Evolutionary conservation across 345 rosid species (phyloP).

Genomic region (Sonneratia caseolaris): DNA sequence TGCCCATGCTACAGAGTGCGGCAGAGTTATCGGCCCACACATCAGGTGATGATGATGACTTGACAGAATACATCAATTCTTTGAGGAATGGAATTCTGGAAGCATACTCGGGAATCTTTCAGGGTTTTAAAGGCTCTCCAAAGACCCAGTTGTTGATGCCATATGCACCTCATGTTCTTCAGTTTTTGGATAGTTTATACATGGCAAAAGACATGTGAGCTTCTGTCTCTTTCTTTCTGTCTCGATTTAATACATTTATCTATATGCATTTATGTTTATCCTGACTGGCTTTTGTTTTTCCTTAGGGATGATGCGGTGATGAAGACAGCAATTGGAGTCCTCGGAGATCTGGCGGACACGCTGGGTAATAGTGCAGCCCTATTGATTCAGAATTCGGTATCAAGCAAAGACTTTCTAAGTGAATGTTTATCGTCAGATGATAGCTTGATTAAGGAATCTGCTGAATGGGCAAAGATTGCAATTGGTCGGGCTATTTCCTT

Average conservation of each 20-base stretch:
- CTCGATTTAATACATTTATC: neutral
- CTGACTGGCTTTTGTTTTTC: slow-evolving; percentile 1
- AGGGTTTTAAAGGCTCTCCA: slow-evolving; percentile 40
- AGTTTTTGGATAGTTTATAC: slow-evolving; percentile 38
- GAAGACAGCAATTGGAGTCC: slow-evolving; percentile 51
- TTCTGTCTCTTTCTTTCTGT: slow-evolving; percentile 1
- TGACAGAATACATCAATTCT: slow-evolving; percentile 37
- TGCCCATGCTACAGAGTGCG: slow-evolving; percentile 48
- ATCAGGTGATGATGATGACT: slow-evolving; percentile 29
- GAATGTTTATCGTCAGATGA: slow-evolving; percentile 50
- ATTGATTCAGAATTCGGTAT: slow-evolving; percentile 46
- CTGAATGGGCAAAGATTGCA: slow-evolving; percentile 61
- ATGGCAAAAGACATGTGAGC: slow-evolving; percentile 38
- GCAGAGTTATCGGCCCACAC: slow-evolving; percentile 37
- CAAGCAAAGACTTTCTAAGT: slow-evolving; percentile 40
- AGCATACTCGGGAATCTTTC: slow-evolving; percentile 41
- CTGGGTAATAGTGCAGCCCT: slow-evolving; percentile 43
- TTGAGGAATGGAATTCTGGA: slow-evolving; percentile 39
- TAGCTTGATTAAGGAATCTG: slow-evolving; percentile 53
- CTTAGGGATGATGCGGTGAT: slow-evolving; percentile 43
- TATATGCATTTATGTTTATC: neutral
- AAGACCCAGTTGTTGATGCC: slow-evolving; percentile 40
- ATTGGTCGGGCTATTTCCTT: slow-evolving; percentile 41
- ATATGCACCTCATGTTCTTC: slow-evolving; percentile 38
- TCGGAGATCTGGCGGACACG: slow-evolving; percentile 54